Conservation (phyloP, 108 stramenopile species). For the Pseudonitzschia multiseries region DNA sequence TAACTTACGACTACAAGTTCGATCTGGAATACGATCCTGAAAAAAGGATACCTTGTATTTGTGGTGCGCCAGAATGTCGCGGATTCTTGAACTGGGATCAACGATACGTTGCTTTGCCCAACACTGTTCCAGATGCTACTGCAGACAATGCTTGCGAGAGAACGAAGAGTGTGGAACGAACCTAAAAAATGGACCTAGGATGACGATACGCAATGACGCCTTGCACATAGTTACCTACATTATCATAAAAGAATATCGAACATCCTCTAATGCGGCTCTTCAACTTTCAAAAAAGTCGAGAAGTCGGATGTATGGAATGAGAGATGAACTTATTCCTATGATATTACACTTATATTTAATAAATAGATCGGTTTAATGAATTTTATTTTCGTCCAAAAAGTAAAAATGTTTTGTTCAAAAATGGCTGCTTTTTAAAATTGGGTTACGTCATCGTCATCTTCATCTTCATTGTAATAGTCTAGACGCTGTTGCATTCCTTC, state of each 20-base stretch:
- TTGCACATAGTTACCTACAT: background rate
- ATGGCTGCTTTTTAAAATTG: background rate
- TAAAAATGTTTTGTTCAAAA: background rate
- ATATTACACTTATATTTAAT: no score
- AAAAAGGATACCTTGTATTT: conserved; percentile 73
- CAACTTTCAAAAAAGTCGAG: no score
- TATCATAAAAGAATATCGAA: no score
- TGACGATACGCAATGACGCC: background rate
- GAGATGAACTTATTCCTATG: no score
- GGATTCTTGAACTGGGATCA: conserved; percentile 84
- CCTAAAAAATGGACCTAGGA: no score
- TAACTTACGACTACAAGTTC: conserved; percentile 98
- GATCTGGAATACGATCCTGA: conserved; percentile 62
- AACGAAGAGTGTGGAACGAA: no score
- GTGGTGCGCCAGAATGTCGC: conserved; percentile 66
- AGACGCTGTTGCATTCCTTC: conserved; percentile 8
- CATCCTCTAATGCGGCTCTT: no score
- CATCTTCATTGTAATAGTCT: background rate
- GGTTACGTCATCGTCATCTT: background rate
- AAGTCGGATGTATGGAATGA: no score
- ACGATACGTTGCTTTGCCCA: background rate
- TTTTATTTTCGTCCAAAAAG: no score
- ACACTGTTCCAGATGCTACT: background rate
- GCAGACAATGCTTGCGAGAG: background rate
- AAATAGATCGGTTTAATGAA: no score